Conservation (phyloP, 192 early-diverging fungal species). For the Pilaira anomala region DNA sequence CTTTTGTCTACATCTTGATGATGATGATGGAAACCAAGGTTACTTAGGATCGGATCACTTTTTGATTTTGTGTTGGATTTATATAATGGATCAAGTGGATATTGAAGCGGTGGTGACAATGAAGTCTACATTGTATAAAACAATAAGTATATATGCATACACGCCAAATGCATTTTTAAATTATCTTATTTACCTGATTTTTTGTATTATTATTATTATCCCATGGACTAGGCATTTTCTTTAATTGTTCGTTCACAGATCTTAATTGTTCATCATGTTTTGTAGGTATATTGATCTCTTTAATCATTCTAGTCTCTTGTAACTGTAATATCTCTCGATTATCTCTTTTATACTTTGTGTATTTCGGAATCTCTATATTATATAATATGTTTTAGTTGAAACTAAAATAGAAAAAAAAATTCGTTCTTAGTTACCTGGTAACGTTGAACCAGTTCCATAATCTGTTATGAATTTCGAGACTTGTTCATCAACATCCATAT, state of each 20-base stretch:
- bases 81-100: not conserved
- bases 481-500: not conserved
- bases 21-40: too few relatives aligned
- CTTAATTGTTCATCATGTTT: constrained; percentile 18
- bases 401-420: not conserved
- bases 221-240: not conserved
- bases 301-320: not conserved
- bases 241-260: constrained; percentile 21
- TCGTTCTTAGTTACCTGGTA: not conserved
- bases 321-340: not conserved
- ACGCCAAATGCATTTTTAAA: too few relatives aligned
- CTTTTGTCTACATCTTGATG: too few relatives aligned
- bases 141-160: too few relatives aligned
- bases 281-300: constrained; percentile 18
- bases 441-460: not conserved
- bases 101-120: not conserved
- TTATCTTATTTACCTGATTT: not conserved
- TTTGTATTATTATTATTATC: not conserved
- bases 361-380: not conserved
- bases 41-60: not conserved
- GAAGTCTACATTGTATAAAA: not conserved
- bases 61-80: not conserved
- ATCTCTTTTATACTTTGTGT: not conserved
- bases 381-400: not conserved
- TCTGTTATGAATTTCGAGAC: not conserved